Evolutionary conservation across 192 early-diverging fungal species (phyloP), one percentile per base, ranked within the genome.

Genomic region (Thoreauomyces humboldtii): DNA sequence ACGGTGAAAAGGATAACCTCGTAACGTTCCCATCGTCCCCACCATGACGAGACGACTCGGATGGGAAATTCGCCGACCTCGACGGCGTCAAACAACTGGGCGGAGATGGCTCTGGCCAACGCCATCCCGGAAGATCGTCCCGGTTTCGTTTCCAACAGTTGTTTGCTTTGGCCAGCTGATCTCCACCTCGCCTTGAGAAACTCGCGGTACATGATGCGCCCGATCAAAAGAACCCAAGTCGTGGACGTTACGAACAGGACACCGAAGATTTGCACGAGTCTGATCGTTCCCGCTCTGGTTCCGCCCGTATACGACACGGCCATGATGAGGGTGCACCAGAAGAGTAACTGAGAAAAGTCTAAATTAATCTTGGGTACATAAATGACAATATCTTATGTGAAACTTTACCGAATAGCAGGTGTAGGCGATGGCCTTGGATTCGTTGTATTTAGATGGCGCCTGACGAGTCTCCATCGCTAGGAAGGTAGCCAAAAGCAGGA

Each of bases 241-340:
- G 59, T 61, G 1, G 59, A 17, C 17, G 59, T 61, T 17, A 61
- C 59, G 32, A 61, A 61, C 42, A 61, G 21, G 12, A 61, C 59
- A 5, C 59, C 59, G 43, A 61, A 61, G 19, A 44, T 33, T 3
- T 28, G 24, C 17, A 61, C 47, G 0, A 46, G 22, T n/a, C 44
- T 46, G 42, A 31, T 25, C 0, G 47, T 21, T 7, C 27, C 24
- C 5, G 41, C 15, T 5, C 43, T 29, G 4, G 38, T 22, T 25
- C 59, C 59, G 0, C 27, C 59, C 0, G 44, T 47, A 29, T 33
- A 61, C 14, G 42, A 61, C 59, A 61, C 44, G 0, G 46, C 59
- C 1, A 61, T 61, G 22, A 61, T 61, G 11, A 61, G 44, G 24
- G 59, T 61, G 59, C 59, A 61, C 59, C 59, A 61, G 21, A 61